Base-by-base conservation (phyloP, 805 yeast genomes). In the Tetrapisispora pingtungensis region DNA sequence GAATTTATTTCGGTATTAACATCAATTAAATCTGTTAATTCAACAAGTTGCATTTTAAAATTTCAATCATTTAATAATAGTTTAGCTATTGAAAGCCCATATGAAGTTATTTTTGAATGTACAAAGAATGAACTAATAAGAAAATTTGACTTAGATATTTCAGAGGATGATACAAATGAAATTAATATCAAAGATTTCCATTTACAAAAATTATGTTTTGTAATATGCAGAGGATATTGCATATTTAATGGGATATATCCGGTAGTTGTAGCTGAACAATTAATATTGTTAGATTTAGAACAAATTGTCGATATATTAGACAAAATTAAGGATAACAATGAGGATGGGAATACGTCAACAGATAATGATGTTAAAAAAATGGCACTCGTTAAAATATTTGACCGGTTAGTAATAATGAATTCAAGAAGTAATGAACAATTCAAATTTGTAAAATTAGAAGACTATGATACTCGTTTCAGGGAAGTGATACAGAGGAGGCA, bases 361-460 rank as follows among this genome's bases (percentile, higher is more conserved):
- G 32, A 28, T 12, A 28, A 14, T 28, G 32, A 28, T 28, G 12
- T 28, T 12, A 42, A 30, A 10, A n/a, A 13, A 8, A 7, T 12
- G 3, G 15, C 32, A 8, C 26, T 51, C 2, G 36, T 38, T n/a
- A 40, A 43, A 10, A 55, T 50, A 12, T 49, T 57, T 32, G 48
- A 55, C 20, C 51, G 51, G 43, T 46, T 57, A 27, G 47, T 54
- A 6, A 36, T 15, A 20, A 43, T 53, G 46, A 51, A 55, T 34
- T 33, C 40, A 12, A 44, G 44, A 15, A 24, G 47, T 5, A 44
- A 41, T 10, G 43, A 45, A 22, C 40, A 36, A n/a, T 57, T 57
- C 39, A 48, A 53, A 34, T 55, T 57, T 43, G 53, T 48, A 1
- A 51, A 50, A 28, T 35, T 56, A 36, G 42, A 18, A 8, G 44